Percentiles rank a stretch among this genome's conserved stretches.
Conservation (phyloP, 139 green algal species). For the Picochlorum sp. region DNA sequence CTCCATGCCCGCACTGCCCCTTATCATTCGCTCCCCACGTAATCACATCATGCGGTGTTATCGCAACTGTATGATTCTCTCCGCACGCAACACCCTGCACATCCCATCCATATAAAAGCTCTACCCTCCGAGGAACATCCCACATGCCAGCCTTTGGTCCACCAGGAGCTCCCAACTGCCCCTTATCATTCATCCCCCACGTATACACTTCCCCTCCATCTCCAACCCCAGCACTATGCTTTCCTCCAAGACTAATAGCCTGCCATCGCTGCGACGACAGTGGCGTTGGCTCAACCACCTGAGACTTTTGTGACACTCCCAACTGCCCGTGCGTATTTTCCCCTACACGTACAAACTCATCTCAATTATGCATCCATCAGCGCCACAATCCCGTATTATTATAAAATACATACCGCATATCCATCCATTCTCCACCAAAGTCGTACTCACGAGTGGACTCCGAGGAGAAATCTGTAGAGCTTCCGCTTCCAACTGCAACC, state of each 20-base stretch:
- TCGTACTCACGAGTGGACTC: slow-evolving; percentile 59
- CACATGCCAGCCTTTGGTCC: slow-evolving; percentile 25
- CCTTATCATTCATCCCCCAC: slow-evolving; percentile 65
- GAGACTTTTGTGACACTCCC: slow-evolving; percentile 27
- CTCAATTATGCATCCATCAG: no score
- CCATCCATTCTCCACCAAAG: slow-evolving; percentile 67
- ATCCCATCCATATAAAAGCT: slow-evolving; percentile 47
- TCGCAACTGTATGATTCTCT: slow-evolving; percentile 64
- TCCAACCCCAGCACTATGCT: slow-evolving; percentile 54
- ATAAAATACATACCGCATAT: slow-evolving; percentile 56
- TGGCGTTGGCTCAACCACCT: slow-evolving; percentile 37
- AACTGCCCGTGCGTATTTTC: slow-evolving; percentile 34
- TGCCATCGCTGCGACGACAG: slow-evolving; percentile 54
- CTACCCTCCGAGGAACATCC: slow-evolving; percentile 45
- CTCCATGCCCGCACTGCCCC: slow-evolving; percentile 72
- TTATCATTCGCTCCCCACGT: slow-evolving; percentile 70
- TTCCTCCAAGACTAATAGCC: slow-evolving; percentile 53
- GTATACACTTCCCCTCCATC: slow-evolving; percentile 57
- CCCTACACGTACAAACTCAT: slow-evolving; percentile 11
- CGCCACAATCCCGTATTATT: background rate
- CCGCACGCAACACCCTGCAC: slow-evolving; percentile 39
- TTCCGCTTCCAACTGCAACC: slow-evolving; percentile 17
- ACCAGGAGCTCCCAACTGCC: slow-evolving; percentile 39
- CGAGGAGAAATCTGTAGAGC: slow-evolving; percentile 38
- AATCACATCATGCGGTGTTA: slow-evolving; percentile 67